Conservation (phyloP, 2,329 filamentous ascomycete species). For the Cladophialophora exuberans region DNA sequence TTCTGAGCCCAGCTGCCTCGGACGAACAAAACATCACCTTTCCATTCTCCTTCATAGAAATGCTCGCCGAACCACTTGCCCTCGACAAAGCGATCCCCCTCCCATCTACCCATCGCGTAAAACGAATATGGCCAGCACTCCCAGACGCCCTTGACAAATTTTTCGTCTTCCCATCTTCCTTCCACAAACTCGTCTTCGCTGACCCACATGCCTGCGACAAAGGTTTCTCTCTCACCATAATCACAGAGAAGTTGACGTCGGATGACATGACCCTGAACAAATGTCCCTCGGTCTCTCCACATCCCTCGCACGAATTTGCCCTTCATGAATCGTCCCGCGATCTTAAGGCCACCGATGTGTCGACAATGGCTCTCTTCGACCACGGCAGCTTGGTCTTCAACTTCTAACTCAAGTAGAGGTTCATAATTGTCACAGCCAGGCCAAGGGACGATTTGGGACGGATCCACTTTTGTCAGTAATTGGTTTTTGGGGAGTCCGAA, state of each 20-base stretch:
- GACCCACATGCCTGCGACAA: not conserved
- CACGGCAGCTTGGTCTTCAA: not conserved
- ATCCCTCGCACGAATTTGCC: not conserved
- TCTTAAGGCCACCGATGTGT: not conserved
- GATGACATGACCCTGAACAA: not conserved
- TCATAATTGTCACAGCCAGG: not conserved
- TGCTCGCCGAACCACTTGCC: not conserved
- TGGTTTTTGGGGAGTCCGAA: not conserved
- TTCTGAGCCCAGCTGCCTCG: not conserved
- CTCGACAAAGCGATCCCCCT: not conserved
- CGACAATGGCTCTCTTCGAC: not conserved
- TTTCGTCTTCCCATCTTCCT: not conserved
- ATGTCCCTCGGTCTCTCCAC: not conserved
- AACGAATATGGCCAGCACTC: not conserved
- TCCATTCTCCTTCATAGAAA: not conserved
- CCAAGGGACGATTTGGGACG: not conserved
- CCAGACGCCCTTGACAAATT: not conserved
- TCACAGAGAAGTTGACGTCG: no score
- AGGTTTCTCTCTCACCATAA: no score
- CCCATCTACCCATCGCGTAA: not conserved
- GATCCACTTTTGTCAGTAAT: not conserved
- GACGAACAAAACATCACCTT: not conserved
- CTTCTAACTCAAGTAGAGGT: not conserved
- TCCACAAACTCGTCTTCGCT: not conserved
- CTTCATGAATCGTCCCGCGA: not conserved